Base-by-base conservation (phyloP, 805 yeast species). In the Starmerella apis region DNA sequence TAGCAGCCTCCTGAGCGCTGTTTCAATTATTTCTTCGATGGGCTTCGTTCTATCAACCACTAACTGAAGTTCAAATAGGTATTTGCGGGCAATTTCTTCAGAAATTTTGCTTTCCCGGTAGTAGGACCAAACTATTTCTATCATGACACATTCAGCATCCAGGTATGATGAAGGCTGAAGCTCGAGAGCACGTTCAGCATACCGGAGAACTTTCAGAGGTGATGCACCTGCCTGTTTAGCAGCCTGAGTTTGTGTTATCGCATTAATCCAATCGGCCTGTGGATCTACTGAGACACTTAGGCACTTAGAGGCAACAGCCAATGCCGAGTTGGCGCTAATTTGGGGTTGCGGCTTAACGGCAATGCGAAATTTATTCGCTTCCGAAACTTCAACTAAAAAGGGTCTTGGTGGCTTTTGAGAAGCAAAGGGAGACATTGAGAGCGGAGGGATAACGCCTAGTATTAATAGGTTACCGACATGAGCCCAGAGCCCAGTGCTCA, bases 361-460 rank as follows among this genome's bases (percentile, higher is more conserved):
- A 16, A 54, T 31, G 3, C 56, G 36, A n/a, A 7, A 4, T 28
- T 23, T 20, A 11, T 44, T 33, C 3, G 33, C 27, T n/a, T 42
- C 47, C 2, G 47, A 42, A 3, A 43, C 13, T 16, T 54, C 48
- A 3, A 53, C 48, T 18, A 53, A 37, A 20, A 53, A 47, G 3
- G 56, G 56, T 11, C 50, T 33, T 13, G 24, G 24, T 14, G 49
- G 44, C 10, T 25, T 7, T n/a, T 9, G 8, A 3, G 18, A 11
- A 0, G 28, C 19, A n/a, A 50, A 47, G 3, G 50, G 50, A 3
- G 24, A n/a, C n/a, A 35, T 7, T 11, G 32, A 35, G 3, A 50
- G 27, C 41, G 57, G 57, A 10, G 54, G 53, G 42, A 51, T 41
- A 4, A 45, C 51, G 6, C 48, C 52, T 18, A 54, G 23, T 9